Evolutionary conservation across 2,329 filamentous ascomycete species (phyloP), one percentile per base, ranked within the genome.

Genomic region (Colletotrichum abscissum): DNA sequence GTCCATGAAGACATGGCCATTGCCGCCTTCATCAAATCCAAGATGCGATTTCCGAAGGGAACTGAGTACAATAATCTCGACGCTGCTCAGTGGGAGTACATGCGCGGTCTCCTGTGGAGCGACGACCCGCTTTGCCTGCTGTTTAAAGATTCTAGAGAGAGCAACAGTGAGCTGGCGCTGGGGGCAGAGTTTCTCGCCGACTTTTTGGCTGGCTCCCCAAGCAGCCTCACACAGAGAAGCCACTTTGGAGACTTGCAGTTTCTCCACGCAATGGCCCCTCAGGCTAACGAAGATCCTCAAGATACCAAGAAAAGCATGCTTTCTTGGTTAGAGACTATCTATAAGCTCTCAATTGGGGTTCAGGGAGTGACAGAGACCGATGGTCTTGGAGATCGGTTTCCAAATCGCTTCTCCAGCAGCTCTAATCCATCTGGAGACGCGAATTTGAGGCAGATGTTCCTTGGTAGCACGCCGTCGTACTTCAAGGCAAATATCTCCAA

Each of bases 101-200:
- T 71, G 33, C 73, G 73, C 19, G 73, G 73, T 26, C 55, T 69
- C 3, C 38, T 74, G 9, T 74, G 73, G 73, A 74, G 67, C 26
- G 73, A 74, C 26, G 73, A 74, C 33, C 73, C 73, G 9, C 33
- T 64, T 1, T 67, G 73, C 35, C 60, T 65, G 6, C 49, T 74
- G 19, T 74, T 74, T 56, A 30, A 69, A 16, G 73, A 74, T 11
- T 55, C 52, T 1, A 16, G 24, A 26, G 33, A 56, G 49, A 28
- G 42, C 55, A 7, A n/a, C 16, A 28, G 28, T 14, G 35, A 63
- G 19, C 42, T 49, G 8, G 24, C 8, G 4, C 6, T 63, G 16
- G 38, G 14, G 0, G 59, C 9, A 14, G 7, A 49, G 24, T 46
- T 12, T 49, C 59, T 26, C 4, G 35, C 4, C 1, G 38, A 49